Base-by-base conservation (phyloP, 495 filamentous ascomycete species). In the Penicillium antarcticum region DNA sequence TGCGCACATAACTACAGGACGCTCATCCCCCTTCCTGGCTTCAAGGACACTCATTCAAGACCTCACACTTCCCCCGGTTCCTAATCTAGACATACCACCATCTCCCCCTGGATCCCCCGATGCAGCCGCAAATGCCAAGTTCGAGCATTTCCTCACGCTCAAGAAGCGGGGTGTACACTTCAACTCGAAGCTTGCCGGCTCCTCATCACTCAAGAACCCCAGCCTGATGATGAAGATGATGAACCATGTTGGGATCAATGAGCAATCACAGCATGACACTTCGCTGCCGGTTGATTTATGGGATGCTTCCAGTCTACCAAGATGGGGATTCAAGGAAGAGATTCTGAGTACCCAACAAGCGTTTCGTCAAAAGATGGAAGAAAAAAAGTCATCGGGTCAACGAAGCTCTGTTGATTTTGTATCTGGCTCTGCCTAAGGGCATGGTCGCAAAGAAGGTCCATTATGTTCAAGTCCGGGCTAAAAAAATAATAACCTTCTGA, bases 111-210 rank as follows among this genome's bases (percentile, higher is more conserved):
- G 85, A 14, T 87, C 88, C 12, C 89, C 91, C 2, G 69, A 82
- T 7, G 71, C 79, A 2, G 65, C 68, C 2, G 76, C 83, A 1
- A 88, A 83, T 45, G 76, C 78, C 43, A 96, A 95, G 56, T 88
- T 96, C 57, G 76, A 82, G 45, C 86, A 86, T 60, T 97, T 98
- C 67, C 81, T 96, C 1, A 76, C 80, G 19, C 75, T 97, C 38
- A 98, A 97, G 69, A 84, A 82, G 45, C 83, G 89, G 56, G 89
- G 88, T 3, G 74, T 90, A 26, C 95, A 98, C 71, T 97, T 98
- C 76, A 97, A 98, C 66, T 76, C 85, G 51, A 87, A 89, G 44
- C 75, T 97, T 1, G 82, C 86, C 17, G 74, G 73, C 35, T 88
- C 86, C 2, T 72, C 82, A 1, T 84, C 87, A 0, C 70, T 96